phyloP scores from a whole-genome alignment of 2,329 filamentous ascomycete species.

The Nemania sp. region DNA sequence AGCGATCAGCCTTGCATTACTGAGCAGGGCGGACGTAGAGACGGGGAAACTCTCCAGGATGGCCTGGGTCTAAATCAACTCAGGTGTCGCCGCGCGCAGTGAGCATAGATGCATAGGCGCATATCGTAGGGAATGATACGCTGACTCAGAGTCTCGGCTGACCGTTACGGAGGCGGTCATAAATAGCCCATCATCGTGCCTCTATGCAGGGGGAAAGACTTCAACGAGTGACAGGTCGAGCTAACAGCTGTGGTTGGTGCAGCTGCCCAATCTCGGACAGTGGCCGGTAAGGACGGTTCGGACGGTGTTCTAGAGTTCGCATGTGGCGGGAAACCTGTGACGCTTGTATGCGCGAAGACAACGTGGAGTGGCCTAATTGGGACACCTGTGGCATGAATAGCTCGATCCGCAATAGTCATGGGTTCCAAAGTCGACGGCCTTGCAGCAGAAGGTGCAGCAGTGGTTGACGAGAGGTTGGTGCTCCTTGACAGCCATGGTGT shows the following conservation, averaged over 20 bases:
- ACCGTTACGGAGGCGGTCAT: conserved; percentile 14
- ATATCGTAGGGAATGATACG: conserved; percentile 7
- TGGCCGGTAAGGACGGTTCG: conserved; percentile 22
- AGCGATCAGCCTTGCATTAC: conserved; percentile 18
- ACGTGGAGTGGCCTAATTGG: conserved; percentile 37
- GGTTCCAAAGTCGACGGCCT: conserved; percentile 52
- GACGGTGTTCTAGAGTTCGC: conserved; percentile 35
- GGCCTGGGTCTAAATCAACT: background rate
- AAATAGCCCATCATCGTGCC: conserved; percentile 4
- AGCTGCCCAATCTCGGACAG: conserved; percentile 26
- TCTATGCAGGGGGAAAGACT: conserved; percentile 5
- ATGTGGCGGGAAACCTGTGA: conserved; percentile 32
- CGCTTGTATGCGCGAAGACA: conserved; percentile 1
- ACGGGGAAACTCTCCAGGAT: conserved; percentile 1
- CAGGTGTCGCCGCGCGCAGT: conserved; percentile 1
- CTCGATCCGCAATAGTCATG: conserved; percentile 53
- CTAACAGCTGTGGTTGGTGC: conserved; percentile 6
- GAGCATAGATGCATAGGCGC: background rate
- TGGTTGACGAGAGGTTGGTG: conserved; percentile 50
- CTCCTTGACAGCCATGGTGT: conserved; percentile 49
- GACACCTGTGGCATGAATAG: conserved; percentile 48
- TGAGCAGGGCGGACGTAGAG: conserved; percentile 8
- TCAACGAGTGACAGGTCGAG: conserved; percentile 14
- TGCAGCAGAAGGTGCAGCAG: conserved; percentile 58
- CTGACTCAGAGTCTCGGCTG: conserved; percentile 18